Base-by-base conservation (phyloP, 805 yeast species). In the Myxozyma neglecta region DNA sequence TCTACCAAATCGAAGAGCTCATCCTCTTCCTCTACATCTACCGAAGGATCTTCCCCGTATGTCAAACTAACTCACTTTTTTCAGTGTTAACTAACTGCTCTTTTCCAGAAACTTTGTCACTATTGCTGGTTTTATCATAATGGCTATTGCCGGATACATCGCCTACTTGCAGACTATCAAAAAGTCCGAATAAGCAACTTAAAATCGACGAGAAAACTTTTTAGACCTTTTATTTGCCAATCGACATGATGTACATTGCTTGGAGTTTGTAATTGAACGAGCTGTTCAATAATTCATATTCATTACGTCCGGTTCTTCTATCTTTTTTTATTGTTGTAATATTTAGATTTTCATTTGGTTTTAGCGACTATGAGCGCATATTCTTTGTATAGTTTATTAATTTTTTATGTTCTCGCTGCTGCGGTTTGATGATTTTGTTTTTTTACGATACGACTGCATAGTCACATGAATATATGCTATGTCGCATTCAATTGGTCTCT, bases 111-210 rank as follows among this genome's bases (percentile, higher is more conserved):
- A 44, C 48, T 37, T 43, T 11, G 56, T 52, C 53, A 46, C 61
- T 50, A n/a, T 57, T 48, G 51, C 50, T 18, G 53, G 54, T 32
- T 46, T 57, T 32, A 53, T 39, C 24, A 34, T 58, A 3, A 20
- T 58, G 48, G 57, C 53, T 20, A 40, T 46, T 45, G 57, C 56
- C n/a, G 60, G 60, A 18, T 56, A 56, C 56, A 47, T 56, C 44
- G 60, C 60, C 32, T 56, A 56, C 56, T 18, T 50, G 51, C 60
- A 56, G 51, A 56, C 60, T 55, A 45, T 50, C 60, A 39, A 45
- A 52, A 54, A 54, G 52, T 9, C 51, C 45, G 58, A 54, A 34
- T 54, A 54, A 18, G 1, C 14, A 1, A 13, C 3, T 20, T 8
- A 13, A 42, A 6, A 20, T 9, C 49, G 35, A 24, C 29, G 29